Percentiles rank a stretch among this genome's conserved stretches.
phyloP scores from a whole-genome alignment of 345 rosid genomes.

The Arabis hirsuta region DNA sequence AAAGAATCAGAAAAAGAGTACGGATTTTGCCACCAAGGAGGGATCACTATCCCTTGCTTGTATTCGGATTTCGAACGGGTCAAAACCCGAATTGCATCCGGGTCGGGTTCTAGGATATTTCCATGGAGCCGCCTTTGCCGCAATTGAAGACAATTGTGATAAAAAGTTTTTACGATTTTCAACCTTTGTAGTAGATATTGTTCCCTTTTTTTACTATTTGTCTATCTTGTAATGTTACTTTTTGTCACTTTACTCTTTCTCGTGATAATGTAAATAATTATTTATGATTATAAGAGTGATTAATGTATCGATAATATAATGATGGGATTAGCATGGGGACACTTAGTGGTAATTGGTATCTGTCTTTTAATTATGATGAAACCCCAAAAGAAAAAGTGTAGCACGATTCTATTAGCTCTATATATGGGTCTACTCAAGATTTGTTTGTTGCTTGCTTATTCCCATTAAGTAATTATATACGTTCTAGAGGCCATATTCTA shows the following conservation, averaged over 20 bases:
- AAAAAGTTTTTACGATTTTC: slow-evolving; percentile 6
- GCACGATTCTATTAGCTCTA: slow-evolving; percentile 24
- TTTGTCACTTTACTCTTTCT: slow-evolving; percentile 27
- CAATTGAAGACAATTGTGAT: slow-evolving; percentile 34
- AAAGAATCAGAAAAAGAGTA: slow-evolving; percentile 79
- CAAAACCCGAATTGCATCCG: slow-evolving; percentile 68
- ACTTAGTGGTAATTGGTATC: slow-evolving; percentile 25
- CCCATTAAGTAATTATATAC: slow-evolving; percentile 27
- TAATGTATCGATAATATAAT: slow-evolving; percentile 25
- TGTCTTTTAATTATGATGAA: slow-evolving; percentile 24
- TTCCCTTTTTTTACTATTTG: slow-evolving; percentile 26
- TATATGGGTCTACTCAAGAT: slow-evolving; percentile 19
- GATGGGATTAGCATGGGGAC: slow-evolving; percentile 40
- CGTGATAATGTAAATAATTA: slow-evolving; percentile 36
- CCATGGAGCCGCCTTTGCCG: slow-evolving; percentile 48
- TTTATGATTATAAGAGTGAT: not conserved
- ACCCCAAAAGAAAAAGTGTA: slow-evolving; percentile 24
- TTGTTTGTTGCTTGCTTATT: slow-evolving; percentile 31
- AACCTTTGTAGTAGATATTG: slow-evolving; percentile 14
- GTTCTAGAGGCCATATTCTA: no score
- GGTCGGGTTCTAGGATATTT: slow-evolving; percentile 49
- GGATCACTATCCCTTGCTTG: slow-evolving; percentile 88
- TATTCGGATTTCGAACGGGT: slow-evolving; percentile 83
- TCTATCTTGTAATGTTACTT: not conserved
- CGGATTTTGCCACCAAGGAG: slow-evolving; percentile 83